Percentiles rank a stretch among this genome's conserved stretches.
Conservation (phyloP, 2,329 filamentous ascomycete species). For the Onygena corvina region DNA sequence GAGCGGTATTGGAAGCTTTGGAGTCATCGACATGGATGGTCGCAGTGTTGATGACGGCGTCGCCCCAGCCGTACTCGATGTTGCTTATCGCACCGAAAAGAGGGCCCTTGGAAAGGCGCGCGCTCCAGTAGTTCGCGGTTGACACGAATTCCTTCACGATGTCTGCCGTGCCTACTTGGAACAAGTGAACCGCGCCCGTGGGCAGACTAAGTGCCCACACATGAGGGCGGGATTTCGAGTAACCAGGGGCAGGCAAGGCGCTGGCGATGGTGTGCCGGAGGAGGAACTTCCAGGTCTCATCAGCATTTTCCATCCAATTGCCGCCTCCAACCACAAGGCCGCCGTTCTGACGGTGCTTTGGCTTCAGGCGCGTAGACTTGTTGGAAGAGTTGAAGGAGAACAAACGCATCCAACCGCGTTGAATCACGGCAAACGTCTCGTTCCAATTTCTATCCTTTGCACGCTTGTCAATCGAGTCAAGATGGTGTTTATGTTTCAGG, state of each 20-base stretch:
- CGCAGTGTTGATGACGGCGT: conserved; percentile 67
- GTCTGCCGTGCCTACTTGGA: conserved; percentile 90
- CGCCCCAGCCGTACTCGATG: conserved; percentile 94
- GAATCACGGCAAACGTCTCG: conserved; percentile 90
- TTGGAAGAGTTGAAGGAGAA: conserved; percentile 78
- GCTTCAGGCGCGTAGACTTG: conserved; percentile 55
- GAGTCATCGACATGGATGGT: conserved; percentile 47
- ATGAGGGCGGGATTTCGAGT: conserved; percentile 77
- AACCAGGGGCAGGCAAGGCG: conserved; percentile 76
- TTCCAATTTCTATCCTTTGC: conserved; percentile 90
- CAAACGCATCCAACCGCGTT: conserved; percentile 84
- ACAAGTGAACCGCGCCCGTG: conserved; percentile 90
- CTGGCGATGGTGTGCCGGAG: conserved; percentile 87
- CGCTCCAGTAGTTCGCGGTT: conserved; percentile 96
- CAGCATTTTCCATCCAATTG: conserved; percentile 96
- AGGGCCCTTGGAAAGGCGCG: conserved; percentile 83
- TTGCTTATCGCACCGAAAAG: conserved; percentile 88
- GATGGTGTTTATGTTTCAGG: conserved; percentile 88
- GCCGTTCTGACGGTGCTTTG: conserved; percentile 41
- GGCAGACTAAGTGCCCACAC: conserved; percentile 91
- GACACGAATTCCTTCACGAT: conserved; percentile 90
- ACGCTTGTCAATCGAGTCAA: conserved; percentile 80
- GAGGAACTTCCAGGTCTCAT: conserved; percentile 74
- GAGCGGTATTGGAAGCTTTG: conserved; percentile 24
- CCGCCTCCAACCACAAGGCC: conserved; percentile 76